A percentile compares a stretch with the other conserved stretches of the same genome.
These are phyloP conservation scores for Priceomyces castillae DNA, from an alignment of 805 yeast genomes.

Conservation along the genomic window DNA sequence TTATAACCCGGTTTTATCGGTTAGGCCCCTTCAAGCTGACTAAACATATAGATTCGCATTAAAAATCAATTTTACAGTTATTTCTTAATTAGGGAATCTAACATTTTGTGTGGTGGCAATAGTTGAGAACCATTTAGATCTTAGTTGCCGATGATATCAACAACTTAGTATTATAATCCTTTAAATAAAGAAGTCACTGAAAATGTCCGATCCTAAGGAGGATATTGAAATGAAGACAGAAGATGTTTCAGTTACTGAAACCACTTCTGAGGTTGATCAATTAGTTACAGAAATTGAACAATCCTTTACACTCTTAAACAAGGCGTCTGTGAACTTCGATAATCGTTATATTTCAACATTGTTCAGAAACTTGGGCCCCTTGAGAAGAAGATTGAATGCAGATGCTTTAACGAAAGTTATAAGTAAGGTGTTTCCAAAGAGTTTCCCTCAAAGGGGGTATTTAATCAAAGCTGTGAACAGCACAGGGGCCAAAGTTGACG, in stretches of 20 bases:
- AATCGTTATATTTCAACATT: constrained; percentile 85
- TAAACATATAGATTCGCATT: no score
- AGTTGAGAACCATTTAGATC: background rate
- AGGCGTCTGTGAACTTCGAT: constrained; percentile 72
- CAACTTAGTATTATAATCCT: background rate
- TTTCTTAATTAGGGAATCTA: constrained; percentile 12
- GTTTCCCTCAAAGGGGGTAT: constrained; percentile 40
- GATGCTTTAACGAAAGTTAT: constrained; percentile 56
- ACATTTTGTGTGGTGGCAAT: constrained; percentile 8
- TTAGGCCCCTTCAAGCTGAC: no score
- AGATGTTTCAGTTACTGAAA: constrained; percentile 7
- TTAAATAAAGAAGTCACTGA: background rate
- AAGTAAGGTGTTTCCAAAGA: constrained; percentile 51
- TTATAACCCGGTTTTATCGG: no score
- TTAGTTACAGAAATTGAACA: constrained; percentile 38
- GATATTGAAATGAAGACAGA: constrained; percentile 22
- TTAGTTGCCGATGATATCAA: background rate
- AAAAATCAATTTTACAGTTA: no score
- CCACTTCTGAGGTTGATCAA: constrained; percentile 11
- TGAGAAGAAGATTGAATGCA: constrained; percentile 59
- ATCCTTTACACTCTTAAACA: constrained; percentile 47
- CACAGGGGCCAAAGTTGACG: constrained; percentile 14
- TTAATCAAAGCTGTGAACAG: constrained; percentile 37
- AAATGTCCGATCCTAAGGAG: constrained; percentile 3
- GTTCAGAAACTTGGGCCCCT: constrained; percentile 73